Base-by-base conservation (phyloP, 2,329 filamentous ascomycete genomes). In the Epichloe gansuensis region DNA sequence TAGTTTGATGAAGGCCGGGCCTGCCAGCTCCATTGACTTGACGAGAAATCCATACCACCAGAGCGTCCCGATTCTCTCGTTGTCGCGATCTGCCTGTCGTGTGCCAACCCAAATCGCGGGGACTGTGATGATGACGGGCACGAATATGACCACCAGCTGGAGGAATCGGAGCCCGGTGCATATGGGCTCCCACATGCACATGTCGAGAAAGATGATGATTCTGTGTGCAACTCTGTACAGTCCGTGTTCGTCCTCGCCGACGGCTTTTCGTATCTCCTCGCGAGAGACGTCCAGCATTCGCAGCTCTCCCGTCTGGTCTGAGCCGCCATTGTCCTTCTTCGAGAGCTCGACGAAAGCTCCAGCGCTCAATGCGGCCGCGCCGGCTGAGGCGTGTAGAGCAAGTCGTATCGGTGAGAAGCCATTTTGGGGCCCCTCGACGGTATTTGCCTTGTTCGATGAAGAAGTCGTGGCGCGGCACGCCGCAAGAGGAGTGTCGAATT, bases 1-100 rank as follows among this genome's bases (percentile, higher is more conserved):
- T 52, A 98, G 81, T 83, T 98, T 98, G 72, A 98, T 98, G 64
- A 98, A 98, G 0, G 93, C 90, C 45, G 93, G 91, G 0, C 93
- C 93, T 17, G 91, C 89, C 64, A 83, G 78, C 69, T 98, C 91
- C 93, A 98, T 97, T 31, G 86, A 78, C 54, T 75, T 78, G 9
- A 97, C 90, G 41, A 98, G 70, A 62, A 95, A 93, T 3, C 75
- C 75, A 71, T 96, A 98, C 93, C 93, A 98, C 89, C 88, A 95
- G 3, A 97, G 63, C 0, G 91, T 91, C 0, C 93, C 91, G 5
- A 72, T 76, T 56, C 88, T 78, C 70, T 95, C 88, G 58, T 88
- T 81, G 60, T 89, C 84, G 53, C 77, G 78, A 37, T 82, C 72
- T 2, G 77, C 71, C 48, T 81, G 73, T 46, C 85, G 75, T 37